Evolutionary conservation across 1,284 basidiomycete genomes (phyloP).

Genomic region (Tetrapyrgos nigripes): DNA sequence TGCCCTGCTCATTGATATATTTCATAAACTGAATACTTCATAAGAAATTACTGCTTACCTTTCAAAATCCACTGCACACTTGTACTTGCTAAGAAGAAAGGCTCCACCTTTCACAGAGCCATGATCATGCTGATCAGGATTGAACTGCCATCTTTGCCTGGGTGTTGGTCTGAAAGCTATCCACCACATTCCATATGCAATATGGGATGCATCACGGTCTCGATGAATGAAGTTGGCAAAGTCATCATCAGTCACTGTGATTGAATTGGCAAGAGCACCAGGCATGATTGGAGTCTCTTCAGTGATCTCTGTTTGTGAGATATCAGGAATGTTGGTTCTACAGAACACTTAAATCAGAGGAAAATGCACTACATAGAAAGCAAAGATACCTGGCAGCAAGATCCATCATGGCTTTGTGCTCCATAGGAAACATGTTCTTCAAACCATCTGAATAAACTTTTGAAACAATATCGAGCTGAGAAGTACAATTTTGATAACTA

Average conservation of each 20-base stretch:
- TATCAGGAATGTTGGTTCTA: too few species aligned
- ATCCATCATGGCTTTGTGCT: too few species aligned
- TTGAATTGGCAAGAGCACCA: constrained; percentile 19
- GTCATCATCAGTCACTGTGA: constrained; percentile 18
- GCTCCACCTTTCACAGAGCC: constrained; percentile 12
- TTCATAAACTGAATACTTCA: not conserved
- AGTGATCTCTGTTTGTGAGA: too few species aligned
- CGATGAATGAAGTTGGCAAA: constrained; percentile 5
- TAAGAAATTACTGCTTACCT: constrained; percentile 4
- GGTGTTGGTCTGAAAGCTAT: not conserved
- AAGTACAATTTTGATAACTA: too few species aligned
- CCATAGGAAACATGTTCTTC: too few species aligned
- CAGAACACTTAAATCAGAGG: too few species aligned
- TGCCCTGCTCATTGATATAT: constrained; percentile 6
- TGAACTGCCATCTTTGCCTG: not conserved
- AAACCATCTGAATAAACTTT: too few species aligned
- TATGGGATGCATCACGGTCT: constrained; percentile 12
- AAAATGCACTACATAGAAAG: too few species aligned
- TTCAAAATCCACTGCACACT: constrained; percentile 14
- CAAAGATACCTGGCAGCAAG: too few species aligned
- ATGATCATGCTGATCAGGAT: constrained; percentile 8
- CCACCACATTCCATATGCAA: constrained; percentile 22
- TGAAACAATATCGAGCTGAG: too few species aligned
- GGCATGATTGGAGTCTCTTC: too few species aligned
- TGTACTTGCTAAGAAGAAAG: constrained; percentile 14